Conservation (phyloP, 1,139 yeast species). For the Yamadazyma jaroonii region DNA sequence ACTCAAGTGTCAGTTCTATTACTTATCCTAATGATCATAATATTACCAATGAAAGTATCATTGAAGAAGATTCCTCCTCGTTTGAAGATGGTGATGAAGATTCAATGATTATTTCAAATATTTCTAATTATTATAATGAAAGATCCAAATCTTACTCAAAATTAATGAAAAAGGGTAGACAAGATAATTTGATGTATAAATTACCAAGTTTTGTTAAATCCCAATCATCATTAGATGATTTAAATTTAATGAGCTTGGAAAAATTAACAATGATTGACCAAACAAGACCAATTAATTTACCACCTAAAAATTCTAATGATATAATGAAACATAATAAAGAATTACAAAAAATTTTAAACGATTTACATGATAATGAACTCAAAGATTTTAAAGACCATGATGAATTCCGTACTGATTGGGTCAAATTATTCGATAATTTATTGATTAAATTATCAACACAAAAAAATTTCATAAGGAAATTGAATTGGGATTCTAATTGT, state of each 20-base stretch:
- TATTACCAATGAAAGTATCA: conserved; percentile 5
- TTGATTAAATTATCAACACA: conserved; percentile 22
- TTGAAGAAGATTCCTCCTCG: conserved; percentile 8
- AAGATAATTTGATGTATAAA: conserved; percentile 34
- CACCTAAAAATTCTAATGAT: conserved; percentile 38
- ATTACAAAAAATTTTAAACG: conserved; percentile 31
- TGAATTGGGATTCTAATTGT: conserved; percentile 41
- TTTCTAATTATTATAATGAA: conserved; percentile 37
- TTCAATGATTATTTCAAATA: conserved; percentile 32
- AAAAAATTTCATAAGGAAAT: conserved; percentile 30
- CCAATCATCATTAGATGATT: conserved; percentile 43
- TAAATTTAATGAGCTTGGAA: conserved; percentile 41
- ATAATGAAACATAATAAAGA: conserved; percentile 40
- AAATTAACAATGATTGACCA: conserved; percentile 40
- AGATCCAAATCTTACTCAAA: conserved; percentile 36
- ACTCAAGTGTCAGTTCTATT: conserved; percentile 1
- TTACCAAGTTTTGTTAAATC: conserved; percentile 40
- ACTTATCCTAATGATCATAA: neutral
- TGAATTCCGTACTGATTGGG: conserved; percentile 15
- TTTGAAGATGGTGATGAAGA: conserved; percentile 20
- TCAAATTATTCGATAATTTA: conserved; percentile 13
- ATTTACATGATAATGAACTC: conserved; percentile 30
- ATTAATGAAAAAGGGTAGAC: conserved; percentile 30
- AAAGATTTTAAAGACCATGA: conserved; percentile 23
- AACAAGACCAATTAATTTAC: conserved; percentile 45